phyloP scores from a whole-genome alignment of 257 asterid genomes.

The Fraxinus cuspidata region DNA sequence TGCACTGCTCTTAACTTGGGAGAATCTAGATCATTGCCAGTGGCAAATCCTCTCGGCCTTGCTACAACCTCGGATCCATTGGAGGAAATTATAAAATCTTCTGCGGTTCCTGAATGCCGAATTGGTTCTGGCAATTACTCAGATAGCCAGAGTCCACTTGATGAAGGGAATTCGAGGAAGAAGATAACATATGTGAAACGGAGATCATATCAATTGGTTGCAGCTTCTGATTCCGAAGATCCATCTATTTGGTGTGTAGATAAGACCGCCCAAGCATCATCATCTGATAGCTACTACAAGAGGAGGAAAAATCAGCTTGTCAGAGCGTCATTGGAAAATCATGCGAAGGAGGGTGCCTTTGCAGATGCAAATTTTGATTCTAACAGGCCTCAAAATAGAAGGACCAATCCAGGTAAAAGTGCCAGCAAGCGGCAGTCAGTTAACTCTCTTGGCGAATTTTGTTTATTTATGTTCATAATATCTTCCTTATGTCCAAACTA shows the following conservation, averaged over 20 bases:
- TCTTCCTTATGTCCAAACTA: not conserved
- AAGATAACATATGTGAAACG: conserved; percentile 62
- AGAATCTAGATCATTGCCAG: conserved; percentile 30
- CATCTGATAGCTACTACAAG: conserved; percentile 77
- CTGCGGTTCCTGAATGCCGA: conserved; percentile 39
- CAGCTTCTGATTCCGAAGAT: conserved; percentile 54
- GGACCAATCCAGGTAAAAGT: conserved; percentile 30
- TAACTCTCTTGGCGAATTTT: conserved; percentile 16
- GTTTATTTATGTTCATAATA: not conserved
- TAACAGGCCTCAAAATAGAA: conserved; percentile 20
- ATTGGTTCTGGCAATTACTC: conserved; percentile 43
- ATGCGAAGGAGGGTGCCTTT: conserved; percentile 34
- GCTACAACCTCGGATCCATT: conserved; percentile 31
- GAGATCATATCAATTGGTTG: conserved; percentile 80
- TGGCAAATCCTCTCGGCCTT: conserved; percentile 35
- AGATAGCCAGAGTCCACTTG: conserved; percentile 42
- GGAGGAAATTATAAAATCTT: conserved; percentile 38
- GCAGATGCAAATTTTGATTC: conserved; percentile 32
- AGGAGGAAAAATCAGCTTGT: conserved; percentile 83
- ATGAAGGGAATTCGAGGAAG: conserved; percentile 47
- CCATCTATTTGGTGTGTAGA: conserved; percentile 31
- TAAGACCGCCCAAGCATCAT: conserved; percentile 36
- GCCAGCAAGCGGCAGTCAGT: conserved; percentile 44
- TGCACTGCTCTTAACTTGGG: conserved; percentile 28
- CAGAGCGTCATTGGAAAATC: conserved; percentile 58